Evolutionary conservation across 805 yeast species (phyloP).

Genomic region (Tetrapisispora arboricola): DNA sequence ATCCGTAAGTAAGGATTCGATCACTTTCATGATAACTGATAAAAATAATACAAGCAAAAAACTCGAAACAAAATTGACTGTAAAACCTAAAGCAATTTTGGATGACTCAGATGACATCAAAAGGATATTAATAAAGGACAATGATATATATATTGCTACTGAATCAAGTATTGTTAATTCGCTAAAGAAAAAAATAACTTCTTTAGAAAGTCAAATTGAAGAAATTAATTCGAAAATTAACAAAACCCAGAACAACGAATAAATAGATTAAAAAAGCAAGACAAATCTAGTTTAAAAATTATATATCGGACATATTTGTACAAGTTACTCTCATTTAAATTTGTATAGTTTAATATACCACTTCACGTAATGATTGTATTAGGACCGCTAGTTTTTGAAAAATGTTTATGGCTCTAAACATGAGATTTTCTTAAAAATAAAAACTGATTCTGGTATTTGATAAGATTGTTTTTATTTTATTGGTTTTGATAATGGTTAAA

Average conservation of each 20-base stretch:
- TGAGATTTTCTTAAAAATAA: too few species aligned
- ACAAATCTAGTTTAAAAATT: too few species aligned
- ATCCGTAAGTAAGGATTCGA: slow-evolving; percentile 5
- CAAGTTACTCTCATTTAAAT: too few species aligned
- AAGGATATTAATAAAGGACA: not conserved
- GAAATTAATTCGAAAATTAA: not conserved
- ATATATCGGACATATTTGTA: too few species aligned
- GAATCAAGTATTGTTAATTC: slow-evolving; percentile 7
- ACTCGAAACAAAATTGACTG: slow-evolving; percentile 4
- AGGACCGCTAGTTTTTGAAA: too few species aligned
- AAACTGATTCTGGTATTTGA: too few species aligned
- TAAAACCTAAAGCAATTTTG: slow-evolving; percentile 4
- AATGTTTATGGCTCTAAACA: too few species aligned
- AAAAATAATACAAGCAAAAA: slow-evolving; percentile 1
- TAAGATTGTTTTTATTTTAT: too few species aligned
- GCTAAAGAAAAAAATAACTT: slow-evolving; percentile 16
- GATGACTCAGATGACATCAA: not conserved
- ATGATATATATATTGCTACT: slow-evolving; percentile 2
- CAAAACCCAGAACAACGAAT: not conserved
- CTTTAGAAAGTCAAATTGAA: slow-evolving; percentile 10
- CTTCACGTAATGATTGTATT: too few species aligned
- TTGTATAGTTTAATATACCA: too few species aligned
- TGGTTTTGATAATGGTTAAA: too few species aligned
- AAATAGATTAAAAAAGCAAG: too few species aligned
- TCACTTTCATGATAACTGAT: slow-evolving; percentile 6